Conservation (phyloP, 2,329 filamentous ascomycete species). For the Huntiella decipiens region DNA sequence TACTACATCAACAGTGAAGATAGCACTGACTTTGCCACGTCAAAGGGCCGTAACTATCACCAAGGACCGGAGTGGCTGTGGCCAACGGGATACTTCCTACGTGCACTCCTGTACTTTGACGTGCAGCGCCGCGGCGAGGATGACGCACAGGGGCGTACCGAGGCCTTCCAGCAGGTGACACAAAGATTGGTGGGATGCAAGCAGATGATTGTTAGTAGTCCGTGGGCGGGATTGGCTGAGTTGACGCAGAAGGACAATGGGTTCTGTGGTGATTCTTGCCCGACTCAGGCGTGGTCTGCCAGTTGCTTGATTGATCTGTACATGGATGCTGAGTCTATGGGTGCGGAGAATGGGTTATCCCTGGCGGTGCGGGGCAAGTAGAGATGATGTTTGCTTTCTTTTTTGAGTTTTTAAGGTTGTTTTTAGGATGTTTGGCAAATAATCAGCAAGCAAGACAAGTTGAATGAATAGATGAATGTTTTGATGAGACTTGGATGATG, state of each 20-base stretch:
- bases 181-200: conserved; percentile 67
- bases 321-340: conserved; percentile 58
- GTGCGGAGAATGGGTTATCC: conserved; percentile 15
- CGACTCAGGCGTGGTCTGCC: conserved; percentile 92
- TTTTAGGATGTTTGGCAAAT: too few relatives aligned
- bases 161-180: conserved; percentile 91
- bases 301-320: conserved; percentile 90
- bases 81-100: conserved; percentile 89
- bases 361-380: conserved; percentile 4
- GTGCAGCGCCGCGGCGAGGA: conserved; percentile 43
- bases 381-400: not conserved
- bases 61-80: conserved; percentile 97
- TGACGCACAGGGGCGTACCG: conserved; percentile 30
- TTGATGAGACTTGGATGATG: not conserved
- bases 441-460: not conserved
- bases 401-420: too few relatives aligned
- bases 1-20: conserved; percentile 95
- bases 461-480: not conserved
- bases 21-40: conserved; percentile 72
- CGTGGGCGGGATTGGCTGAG: conserved; percentile 84
- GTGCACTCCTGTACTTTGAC: conserved; percentile 82
- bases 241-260: conserved; percentile 79
- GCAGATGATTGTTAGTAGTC: conserved; percentile 56
- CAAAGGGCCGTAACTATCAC: conserved; percentile 93
- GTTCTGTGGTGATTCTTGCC: conserved; percentile 76